phyloP scores from a whole-genome alignment of 805 yeast genomes.

The Vanderwaltozyma verrucispora region DNA sequence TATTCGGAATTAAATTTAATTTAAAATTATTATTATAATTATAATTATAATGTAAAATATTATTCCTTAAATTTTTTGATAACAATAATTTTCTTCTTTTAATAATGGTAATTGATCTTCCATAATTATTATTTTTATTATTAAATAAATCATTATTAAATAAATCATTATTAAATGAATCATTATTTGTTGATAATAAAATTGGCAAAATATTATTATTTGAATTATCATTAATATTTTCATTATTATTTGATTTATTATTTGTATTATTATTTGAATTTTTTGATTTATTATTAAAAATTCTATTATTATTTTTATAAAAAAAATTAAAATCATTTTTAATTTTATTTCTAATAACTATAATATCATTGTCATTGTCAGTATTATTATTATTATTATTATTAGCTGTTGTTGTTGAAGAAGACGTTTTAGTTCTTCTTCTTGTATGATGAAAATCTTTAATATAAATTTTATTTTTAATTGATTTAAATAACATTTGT shows the following conservation, averaged over 20 bases:
- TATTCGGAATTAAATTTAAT: too few species aligned
- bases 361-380: conserved; percentile 3
- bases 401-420: not conserved
- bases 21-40: not conserved
- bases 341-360: too few species aligned
- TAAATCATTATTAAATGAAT: not conserved
- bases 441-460: conserved; percentile 30
- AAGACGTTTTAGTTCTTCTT: conserved; percentile 7
- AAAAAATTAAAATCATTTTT: too few species aligned
- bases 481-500: conserved; percentile 33
- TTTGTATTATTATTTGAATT: conserved; percentile 8
- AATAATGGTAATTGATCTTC: not conserved
- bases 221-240: not conserved
- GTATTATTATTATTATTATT: not conserved
- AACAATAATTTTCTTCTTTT: conserved; percentile 3
- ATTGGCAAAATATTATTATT: conserved; percentile 1
- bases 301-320: too few species aligned
- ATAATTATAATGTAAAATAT: not conserved
- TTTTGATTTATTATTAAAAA: conserved; percentile 21
- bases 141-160: too few species aligned
- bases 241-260: not conserved
- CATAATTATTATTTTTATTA: not conserved
- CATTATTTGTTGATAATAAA: conserved; percentile 1
- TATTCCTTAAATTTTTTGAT: conserved; percentile 2
- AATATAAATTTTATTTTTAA: conserved; percentile 31